Percentiles rank a stretch among this genome's conserved stretches.
These are phyloP conservation scores for Arabis alpina DNA, from an alignment of 345 rosid genomes.

Conservation along the genomic window DNA sequence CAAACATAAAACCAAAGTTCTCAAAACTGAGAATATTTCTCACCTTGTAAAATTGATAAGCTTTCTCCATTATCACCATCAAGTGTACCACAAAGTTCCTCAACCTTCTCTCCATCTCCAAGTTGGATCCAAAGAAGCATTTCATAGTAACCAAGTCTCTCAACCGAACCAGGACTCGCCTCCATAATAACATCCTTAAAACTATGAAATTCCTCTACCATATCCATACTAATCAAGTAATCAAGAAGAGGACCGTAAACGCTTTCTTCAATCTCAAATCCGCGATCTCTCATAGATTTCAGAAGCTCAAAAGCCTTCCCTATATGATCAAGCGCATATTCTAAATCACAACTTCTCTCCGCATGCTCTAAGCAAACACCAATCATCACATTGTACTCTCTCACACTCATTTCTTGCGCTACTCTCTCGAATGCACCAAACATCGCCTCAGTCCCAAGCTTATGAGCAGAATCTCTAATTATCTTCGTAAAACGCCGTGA, in stretches of 20 bases:
- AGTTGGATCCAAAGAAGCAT: slow-evolving; percentile 68
- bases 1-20: not conserved
- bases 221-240: slow-evolving; percentile 65
- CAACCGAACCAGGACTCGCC: slow-evolving; percentile 41
- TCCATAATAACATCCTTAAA: slow-evolving; percentile 50
- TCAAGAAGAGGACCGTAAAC: slow-evolving; percentile 69
- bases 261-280: slow-evolving; percentile 61
- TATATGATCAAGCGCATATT: slow-evolving; percentile 50
- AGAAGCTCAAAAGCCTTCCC: slow-evolving; percentile 52
- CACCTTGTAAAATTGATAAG: slow-evolving; percentile 56
- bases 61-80: slow-evolving; percentile 36
- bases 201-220: slow-evolving; percentile 65
- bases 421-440: slow-evolving; percentile 53
- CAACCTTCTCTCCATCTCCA: slow-evolving; percentile 58
- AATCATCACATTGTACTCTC: slow-evolving; percentile 67
- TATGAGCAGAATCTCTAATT: slow-evolving; percentile 47
- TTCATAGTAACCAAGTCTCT: slow-evolving; percentile 81
- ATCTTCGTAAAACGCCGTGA: slow-evolving; percentile 46
- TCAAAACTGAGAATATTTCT: slow-evolving; percentile 13
- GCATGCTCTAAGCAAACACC: slow-evolving; percentile 58
- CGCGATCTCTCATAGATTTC: slow-evolving; percentile 66
- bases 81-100: slow-evolving; percentile 53
- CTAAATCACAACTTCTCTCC: slow-evolving; percentile 49
- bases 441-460: slow-evolving; percentile 57
- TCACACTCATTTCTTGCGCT: slow-evolving; percentile 66